phyloP scores from a whole-genome alignment of 1,284 basidiomycete species.

The Somion occarium region DNA sequence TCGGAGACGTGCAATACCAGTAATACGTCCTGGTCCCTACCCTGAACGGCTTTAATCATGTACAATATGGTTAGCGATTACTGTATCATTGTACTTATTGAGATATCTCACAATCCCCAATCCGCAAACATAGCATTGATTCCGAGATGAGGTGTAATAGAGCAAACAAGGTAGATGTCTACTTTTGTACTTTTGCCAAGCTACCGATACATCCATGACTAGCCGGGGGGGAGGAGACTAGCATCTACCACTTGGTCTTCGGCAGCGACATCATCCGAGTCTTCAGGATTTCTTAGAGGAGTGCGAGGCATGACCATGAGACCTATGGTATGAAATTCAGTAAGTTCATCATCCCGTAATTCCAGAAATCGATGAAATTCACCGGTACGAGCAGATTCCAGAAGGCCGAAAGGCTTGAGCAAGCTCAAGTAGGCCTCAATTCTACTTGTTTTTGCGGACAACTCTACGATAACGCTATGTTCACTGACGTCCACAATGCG shows the following conservation, averaged over 20 bases:
- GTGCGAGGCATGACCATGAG: constrained; percentile 96
- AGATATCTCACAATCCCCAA: no score
- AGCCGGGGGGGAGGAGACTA: constrained; percentile 88
- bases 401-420: constrained; percentile 91
- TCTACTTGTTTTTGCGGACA: constrained; percentile 87
- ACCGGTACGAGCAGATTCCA: constrained; percentile 78
- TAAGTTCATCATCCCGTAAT: constrained; percentile 6
- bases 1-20: no score
- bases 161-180: no score
- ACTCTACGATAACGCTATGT: constrained; percentile 91
- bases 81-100: no score
- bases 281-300: constrained; percentile 66
- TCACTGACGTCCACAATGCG: constrained; percentile 94
- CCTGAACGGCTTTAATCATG: no score
- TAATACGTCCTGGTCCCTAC: no score
- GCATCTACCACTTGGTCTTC: constrained; percentile 67
- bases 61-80: no score
- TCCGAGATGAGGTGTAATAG: no score
- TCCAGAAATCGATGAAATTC: constrained; percentile 22
- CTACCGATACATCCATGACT: neutral
- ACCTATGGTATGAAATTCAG: constrained; percentile 41
- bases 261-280: constrained; percentile 53
- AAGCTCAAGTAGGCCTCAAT: constrained; percentile 93
- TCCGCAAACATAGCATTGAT: no score
- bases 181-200: neutral